phyloP scores from a whole-genome alignment of 371 early-diverging fungal genomes.

The Dinochytrium kinnereticum region DNA sequence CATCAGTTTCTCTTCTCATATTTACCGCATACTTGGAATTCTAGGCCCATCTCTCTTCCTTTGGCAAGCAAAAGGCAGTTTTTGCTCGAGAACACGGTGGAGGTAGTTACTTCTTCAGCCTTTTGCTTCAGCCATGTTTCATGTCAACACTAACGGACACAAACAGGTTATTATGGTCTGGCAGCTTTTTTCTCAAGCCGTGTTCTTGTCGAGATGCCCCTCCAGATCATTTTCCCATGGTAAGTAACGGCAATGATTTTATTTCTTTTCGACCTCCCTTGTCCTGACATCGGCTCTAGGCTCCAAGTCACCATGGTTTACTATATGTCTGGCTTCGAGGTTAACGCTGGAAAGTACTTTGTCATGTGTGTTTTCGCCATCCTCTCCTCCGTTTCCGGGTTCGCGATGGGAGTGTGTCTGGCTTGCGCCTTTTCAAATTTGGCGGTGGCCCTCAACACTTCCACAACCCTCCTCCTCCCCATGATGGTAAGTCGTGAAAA shows the following conservation, averaged over 20 bases:
- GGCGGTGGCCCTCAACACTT: conserved; percentile 23
- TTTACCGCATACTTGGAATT: not conserved
- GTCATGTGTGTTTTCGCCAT: conserved; percentile 34
- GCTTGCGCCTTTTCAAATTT: conserved; percentile 31
- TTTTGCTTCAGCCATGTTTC: no score
- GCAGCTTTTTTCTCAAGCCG: conserved; percentile 64
- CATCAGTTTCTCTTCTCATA: not conserved
- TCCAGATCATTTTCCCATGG: conserved; percentile 37
- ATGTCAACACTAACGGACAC: no score
- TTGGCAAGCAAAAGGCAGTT: conserved; percentile 55
- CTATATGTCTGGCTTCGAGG: conserved; percentile 45
- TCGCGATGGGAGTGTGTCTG: conserved; percentile 29
- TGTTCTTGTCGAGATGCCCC: conserved; percentile 47
- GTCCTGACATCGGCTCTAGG: not conserved
- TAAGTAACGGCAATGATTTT: no score
- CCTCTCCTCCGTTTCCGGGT: conserved; percentile 27
- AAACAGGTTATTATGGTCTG: conserved; percentile 64
- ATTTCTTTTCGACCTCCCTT: not conserved
- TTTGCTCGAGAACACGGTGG: conserved; percentile 64
- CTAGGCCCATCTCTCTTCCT: conserved; percentile 50
- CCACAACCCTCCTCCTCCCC: conserved; percentile 27
- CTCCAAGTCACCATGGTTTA: conserved; percentile 45
- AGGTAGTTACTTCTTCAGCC: no score
- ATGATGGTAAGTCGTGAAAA: conserved; percentile 25
- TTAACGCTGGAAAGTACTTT: conserved; percentile 34